phyloP scores from a whole-genome alignment of 805 yeast species.

The Saccharomycopsis sp. region DNA sequence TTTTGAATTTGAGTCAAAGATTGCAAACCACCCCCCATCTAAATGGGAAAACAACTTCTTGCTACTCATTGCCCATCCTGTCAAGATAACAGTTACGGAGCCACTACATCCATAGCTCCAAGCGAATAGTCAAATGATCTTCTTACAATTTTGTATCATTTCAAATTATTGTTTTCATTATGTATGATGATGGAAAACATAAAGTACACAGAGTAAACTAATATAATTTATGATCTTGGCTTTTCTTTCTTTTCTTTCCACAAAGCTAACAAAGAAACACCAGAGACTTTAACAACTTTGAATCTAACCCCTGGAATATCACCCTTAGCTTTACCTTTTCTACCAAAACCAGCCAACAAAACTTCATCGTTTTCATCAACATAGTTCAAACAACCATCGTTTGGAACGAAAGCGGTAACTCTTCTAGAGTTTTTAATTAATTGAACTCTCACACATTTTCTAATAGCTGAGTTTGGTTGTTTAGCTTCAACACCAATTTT shows the following conservation, averaged over 20 bases:
- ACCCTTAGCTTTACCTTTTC: constrained; percentile 99
- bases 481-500: constrained; percentile 99
- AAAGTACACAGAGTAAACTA: constrained; percentile 1
- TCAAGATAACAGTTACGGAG: no score
- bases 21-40: no score
- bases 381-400: constrained; percentile 99
- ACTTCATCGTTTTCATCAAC: constrained; percentile 99
- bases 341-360: constrained; percentile 99
- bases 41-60: no score
- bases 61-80: no score
- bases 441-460: constrained; percentile 99
- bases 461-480: constrained; percentile 99
- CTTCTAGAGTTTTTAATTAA: constrained; percentile 99
- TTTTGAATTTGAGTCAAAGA: no score
- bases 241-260: constrained; percentile 99
- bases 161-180: constrained; percentile 1
- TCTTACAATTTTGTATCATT: no score
- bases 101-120: no score
- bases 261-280: constrained; percentile 98
- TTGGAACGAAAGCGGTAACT: constrained; percentile 99
- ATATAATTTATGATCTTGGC: constrained; percentile 84
- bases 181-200: not conserved
- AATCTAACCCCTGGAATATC: constrained; percentile 99
- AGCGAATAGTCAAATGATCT: no score
- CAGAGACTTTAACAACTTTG: constrained; percentile 99